These are phyloP conservation scores for Elasticomyces elasticus DNA, from an alignment of 495 filamentous ascomycete species.

Conservation along the genomic window DNA sequence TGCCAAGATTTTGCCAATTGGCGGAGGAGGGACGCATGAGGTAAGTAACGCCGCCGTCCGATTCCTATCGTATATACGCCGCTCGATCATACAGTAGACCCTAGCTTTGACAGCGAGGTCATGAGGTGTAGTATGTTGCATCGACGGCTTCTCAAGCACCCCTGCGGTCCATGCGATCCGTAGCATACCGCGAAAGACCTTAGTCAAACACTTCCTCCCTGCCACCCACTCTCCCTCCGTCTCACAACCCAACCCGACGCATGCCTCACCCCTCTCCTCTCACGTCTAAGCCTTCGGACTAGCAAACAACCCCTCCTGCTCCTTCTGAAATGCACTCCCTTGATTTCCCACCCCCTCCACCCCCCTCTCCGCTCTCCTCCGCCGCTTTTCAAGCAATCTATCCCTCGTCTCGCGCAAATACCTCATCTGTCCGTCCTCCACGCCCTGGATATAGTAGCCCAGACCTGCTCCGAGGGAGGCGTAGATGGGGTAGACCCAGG, in stretches of 20 bases:
- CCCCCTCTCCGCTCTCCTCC: constrained; percentile 57
- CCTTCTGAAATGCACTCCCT: constrained; percentile 11
- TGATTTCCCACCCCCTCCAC: constrained; percentile 1
- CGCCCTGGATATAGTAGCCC: constrained; percentile 89
- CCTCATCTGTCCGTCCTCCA: constrained; percentile 66
- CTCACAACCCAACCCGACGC: constrained; percentile 1
- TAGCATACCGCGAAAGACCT: no score
- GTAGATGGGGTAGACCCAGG: constrained; percentile 91
- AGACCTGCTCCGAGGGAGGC: constrained; percentile 75
- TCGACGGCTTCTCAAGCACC: no score
- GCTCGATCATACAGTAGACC: no score
- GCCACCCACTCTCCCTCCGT: constrained; percentile 3
- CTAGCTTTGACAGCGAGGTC: no score
- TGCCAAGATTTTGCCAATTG: no score
- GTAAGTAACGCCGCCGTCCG: no score
- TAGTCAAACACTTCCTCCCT: neutral
- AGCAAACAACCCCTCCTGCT: constrained; percentile 18
- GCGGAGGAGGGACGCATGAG: no score
- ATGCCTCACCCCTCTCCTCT: constrained; percentile 1
- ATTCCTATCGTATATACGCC: no score
- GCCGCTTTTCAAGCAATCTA: constrained; percentile 77
- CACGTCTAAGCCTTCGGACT: constrained; percentile 7
- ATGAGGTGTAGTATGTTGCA: no score
- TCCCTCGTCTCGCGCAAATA: constrained; percentile 67
- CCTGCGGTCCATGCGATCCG: no score